These are phyloP conservation scores for Diaporthe sp. DNA, from an alignment of 2,329 filamentous ascomycete genomes.

Conservation along the genomic window DNA sequence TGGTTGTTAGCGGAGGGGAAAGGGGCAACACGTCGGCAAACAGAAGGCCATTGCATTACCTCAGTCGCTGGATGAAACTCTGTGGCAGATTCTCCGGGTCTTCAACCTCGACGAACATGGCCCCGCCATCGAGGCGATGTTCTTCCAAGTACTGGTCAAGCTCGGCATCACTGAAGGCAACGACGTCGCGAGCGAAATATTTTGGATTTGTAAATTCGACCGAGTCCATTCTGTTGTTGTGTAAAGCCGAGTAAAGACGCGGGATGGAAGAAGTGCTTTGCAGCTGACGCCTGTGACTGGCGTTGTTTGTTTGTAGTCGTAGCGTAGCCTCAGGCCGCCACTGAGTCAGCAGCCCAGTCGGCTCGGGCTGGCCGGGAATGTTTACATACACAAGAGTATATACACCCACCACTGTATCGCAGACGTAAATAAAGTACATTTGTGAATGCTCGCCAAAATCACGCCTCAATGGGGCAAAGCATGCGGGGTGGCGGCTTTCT, in stretches of 20 bases:
- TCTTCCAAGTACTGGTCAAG: conserved; percentile 18
- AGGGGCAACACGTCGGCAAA: neutral
- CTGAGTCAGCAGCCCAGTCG: no score
- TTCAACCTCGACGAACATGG: neutral
- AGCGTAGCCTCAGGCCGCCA: no score
- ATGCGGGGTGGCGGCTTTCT: no score
- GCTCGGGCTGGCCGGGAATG: no score
- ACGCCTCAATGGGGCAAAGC: no score
- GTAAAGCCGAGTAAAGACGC: neutral
- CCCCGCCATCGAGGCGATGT: conserved; percentile 1
- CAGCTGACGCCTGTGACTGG: neutral
- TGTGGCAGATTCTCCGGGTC: conserved; percentile 8
- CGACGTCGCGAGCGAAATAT: no score
- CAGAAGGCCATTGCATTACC: neutral
- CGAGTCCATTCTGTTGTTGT: neutral
- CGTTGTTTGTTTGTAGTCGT: no score
- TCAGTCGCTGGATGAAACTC: conserved; percentile 1
- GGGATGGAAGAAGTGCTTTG: neutral
- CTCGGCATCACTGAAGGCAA: neutral
- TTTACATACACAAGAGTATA: no score
- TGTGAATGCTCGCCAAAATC: no score
- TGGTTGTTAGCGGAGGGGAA: neutral
- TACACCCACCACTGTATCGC: no score
- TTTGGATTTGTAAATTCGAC: neutral
- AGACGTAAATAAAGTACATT: no score